These are phyloP conservation scores for Emmonsia crescens DNA, from an alignment of 2,329 filamentous ascomycete species.

Conservation along the genomic window DNA sequence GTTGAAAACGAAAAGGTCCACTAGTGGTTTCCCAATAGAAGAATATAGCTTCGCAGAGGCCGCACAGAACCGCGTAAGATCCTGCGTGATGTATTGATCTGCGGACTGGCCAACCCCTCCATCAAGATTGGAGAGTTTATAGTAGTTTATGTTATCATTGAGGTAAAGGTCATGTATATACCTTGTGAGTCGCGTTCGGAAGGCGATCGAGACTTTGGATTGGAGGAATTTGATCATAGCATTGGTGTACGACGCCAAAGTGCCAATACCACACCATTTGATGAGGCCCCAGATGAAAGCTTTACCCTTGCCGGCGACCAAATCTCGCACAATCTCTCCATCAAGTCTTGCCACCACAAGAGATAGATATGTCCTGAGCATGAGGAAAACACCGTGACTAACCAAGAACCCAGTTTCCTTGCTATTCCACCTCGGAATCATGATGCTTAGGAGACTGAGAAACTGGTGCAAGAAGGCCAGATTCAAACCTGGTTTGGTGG, in stretches of 20 bases:
- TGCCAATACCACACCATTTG: constrained; percentile 93
- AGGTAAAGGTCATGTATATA: constrained; percentile 97
- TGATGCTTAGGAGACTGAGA: constrained; percentile 88
- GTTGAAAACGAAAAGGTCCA: constrained; percentile 97
- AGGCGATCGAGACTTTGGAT: constrained; percentile 95
- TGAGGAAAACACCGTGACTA: constrained; percentile 79
- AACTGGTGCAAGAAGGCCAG: constrained; percentile 96
- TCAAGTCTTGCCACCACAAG: constrained; percentile 86
- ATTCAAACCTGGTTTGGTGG: constrained; percentile 89
- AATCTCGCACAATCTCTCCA: constrained; percentile 88
- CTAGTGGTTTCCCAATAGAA: constrained; percentile 89
- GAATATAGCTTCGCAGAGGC: constrained; percentile 89
- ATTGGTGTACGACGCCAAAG: constrained; percentile 92
- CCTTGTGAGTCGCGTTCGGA: constrained; percentile 83
- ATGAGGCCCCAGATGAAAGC: constrained; percentile 77
- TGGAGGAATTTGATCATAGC: constrained; percentile 98
- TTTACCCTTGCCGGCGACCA: constrained; percentile 89
- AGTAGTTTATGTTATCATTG: constrained; percentile 90
- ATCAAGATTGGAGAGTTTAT: constrained; percentile 86
- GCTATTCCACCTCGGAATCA: constrained; percentile 90
- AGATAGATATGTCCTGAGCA: constrained; percentile 88
- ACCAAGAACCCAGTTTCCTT: constrained; percentile 88
- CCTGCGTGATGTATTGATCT: constrained; percentile 96
- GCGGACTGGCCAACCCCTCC: constrained; percentile 84
- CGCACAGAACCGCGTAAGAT: constrained; percentile 89